A percentile compares a stretch with the other conserved stretches of the same genome.
Conservation (phyloP, 305 asterid species). For the Coffea humblotiana region DNA sequence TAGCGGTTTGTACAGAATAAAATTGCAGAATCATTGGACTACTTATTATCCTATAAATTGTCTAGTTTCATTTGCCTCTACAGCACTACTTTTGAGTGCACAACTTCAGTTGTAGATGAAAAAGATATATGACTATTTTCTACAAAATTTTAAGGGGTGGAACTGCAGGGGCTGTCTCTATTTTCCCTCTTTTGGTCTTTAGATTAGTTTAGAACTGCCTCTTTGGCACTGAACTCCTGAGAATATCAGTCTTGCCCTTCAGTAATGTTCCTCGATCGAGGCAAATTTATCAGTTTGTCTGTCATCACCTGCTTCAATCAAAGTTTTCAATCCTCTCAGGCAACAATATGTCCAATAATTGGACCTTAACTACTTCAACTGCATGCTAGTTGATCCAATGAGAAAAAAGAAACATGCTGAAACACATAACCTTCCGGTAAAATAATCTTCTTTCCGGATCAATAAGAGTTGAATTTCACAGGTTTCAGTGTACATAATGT, state of each 20-base stretch:
- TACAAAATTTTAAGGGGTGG: neutral
- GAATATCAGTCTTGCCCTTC: neutral
- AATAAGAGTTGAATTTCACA: neutral
- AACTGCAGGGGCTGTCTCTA: neutral
- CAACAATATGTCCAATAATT: neutral
- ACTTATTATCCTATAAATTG: neutral
- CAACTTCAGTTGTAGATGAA: neutral
- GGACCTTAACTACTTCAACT: neutral
- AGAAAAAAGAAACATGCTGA: neutral
- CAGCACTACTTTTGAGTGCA: neutral
- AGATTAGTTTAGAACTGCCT: neutral
- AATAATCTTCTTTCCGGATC: neutral
- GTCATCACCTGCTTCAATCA: neutral
- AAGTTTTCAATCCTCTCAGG: neutral
- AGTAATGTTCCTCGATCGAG: no score
- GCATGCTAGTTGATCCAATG: neutral
- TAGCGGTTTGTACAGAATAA: slow-evolving; percentile 10
- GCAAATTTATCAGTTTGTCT: neutral
- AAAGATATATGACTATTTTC: neutral
- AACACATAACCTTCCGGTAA: neutral
- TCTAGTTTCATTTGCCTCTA: neutral
- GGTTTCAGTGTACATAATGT: neutral
- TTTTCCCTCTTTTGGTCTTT: neutral
- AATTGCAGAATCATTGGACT: neutral
- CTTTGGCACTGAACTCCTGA: neutral